Evolutionary conservation across 1,284 basidiomycete species (phyloP), one percentile per base, ranked within the genome.

Genomic region (Fereydounia khargensis): DNA sequence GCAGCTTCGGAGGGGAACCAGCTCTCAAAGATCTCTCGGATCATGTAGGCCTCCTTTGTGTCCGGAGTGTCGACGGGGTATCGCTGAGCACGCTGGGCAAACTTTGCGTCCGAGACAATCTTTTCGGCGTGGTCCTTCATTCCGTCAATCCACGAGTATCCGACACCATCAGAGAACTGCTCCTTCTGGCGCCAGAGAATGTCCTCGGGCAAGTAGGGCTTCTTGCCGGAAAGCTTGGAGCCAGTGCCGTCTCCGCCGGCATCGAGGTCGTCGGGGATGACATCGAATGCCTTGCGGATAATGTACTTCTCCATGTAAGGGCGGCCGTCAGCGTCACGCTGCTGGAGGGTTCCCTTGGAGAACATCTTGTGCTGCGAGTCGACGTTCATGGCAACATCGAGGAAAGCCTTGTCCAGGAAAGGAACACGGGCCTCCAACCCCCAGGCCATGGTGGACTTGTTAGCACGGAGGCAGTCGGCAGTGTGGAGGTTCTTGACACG

Each of bases 401-500:
- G 82, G 83, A 99, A 98, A 24, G 83, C 79, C 80, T 92, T 96
- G 82, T 99, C 95, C 44, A 99, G 84, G 85, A 99, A 99, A 13
- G 95, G 95, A 2, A 99, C 95, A 47, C 95, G 89, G 4, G 94
- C 92, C 79, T 99, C 95, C 42, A 99, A 84, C 60, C 95, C 95
- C 94, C 95, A 99, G 1, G 95, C 95, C 95, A 99, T 98, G 7
- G 95, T 98, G 35, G 90, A 92, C 88, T 98, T 98, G 85, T 99
- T 99, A 55, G 95, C 95, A 52, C 95, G 86, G 54, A 99, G 82
- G 78, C 95, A 99, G 77, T 99, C 95, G 30, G 95, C 82, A 2
- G 94, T 97, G 79, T 98, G 94, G 42, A 99, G 81, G 82, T 97
- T 94, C 81, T 98, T 98, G 68, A 97, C 91, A 32, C 95, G 86